These are phyloP conservation scores for Trichosporon sp. DNA, from an alignment of 1,284 basidiomycete species.

Conservation along the genomic window DNA sequence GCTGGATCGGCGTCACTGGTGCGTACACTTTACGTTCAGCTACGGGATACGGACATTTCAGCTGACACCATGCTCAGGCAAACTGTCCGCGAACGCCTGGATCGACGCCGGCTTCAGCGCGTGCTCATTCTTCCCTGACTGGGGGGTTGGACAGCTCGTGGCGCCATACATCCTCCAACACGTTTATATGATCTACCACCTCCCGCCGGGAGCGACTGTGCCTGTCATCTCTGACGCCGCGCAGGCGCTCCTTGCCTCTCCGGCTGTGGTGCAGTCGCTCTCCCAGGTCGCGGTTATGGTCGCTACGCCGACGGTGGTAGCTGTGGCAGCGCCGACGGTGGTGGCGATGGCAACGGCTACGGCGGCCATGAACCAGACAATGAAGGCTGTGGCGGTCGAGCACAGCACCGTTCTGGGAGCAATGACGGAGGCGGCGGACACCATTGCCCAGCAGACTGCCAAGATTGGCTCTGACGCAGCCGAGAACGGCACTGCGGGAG, in stretches of 20 bases:
- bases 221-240: background rate
- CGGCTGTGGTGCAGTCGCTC: background rate
- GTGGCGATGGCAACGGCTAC: no score
- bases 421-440: no score
- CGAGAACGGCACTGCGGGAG: no score
- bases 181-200: background rate
- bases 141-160: background rate
- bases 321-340: no score
- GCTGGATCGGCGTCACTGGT: conserved; percentile 20
- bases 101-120: conserved; percentile 24
- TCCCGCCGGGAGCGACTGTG: background rate
- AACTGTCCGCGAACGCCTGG: conserved; percentile 30
- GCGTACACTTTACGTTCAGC: no score
- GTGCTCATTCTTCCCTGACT: conserved; percentile 2
- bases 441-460: no score
- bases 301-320: no score
- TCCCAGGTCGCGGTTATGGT: background rate
- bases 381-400: no score
- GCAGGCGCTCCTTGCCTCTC: background rate
- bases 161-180: background rate
- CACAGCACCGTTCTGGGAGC: no score
- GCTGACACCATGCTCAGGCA: conserved; percentile 16
- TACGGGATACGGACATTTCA: no score
- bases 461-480: no score
- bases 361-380: no score